Base-by-base conservation (phyloP, 148 eudicot genomes). In the Camellia lanceoleosa region DNA sequence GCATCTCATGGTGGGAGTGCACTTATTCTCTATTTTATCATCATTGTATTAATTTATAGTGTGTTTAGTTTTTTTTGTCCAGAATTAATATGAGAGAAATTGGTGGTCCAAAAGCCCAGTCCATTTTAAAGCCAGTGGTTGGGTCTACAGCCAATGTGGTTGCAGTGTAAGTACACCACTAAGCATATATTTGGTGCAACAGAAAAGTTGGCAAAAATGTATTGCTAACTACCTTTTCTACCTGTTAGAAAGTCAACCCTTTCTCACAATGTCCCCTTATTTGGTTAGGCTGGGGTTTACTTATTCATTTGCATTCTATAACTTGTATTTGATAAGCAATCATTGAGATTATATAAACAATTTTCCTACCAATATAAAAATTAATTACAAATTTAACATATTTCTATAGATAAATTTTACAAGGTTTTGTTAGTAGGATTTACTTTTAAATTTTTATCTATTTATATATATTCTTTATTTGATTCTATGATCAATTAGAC, bases 101-200 rank as follows among this genome's bases (percentile, higher is more conserved):
- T 19, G 62, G 82, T 73, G 77, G 82, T 60, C 82, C 77, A 62
- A 6, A 72, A 77, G 42, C 71, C 38, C 71, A 16, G 52, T 11
- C 72, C 78, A 80, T 71, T 72, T 30, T 63, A 56, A 80, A 73
- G 77, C 63, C 46, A 61, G 77, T 62, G 58, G 82, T 80, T 79
- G 74, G 66, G 60, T 20, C 60, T 58, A 43, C 80, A 78, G 66
- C 81, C 70, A 70, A 51, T 30, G 3, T 15, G 64, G 41, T 1
- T 56, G 58, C 55, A 70, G 75, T 79, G 44, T 59, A 20, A 58
- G 75, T 68, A 15, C 75, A 78, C 52, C 65, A 78, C 79, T 47
- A 23, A 44, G 60, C 16, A n/a, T 11, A 69, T 67, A n/a, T 23
- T 23, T 23, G 30, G 51, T 59, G 63, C 30, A 71, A 41, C 46